Evolutionary conservation across 495 filamentous ascomycete genomes (phyloP).

Genomic region (Aspergillus sparsus): DNA sequence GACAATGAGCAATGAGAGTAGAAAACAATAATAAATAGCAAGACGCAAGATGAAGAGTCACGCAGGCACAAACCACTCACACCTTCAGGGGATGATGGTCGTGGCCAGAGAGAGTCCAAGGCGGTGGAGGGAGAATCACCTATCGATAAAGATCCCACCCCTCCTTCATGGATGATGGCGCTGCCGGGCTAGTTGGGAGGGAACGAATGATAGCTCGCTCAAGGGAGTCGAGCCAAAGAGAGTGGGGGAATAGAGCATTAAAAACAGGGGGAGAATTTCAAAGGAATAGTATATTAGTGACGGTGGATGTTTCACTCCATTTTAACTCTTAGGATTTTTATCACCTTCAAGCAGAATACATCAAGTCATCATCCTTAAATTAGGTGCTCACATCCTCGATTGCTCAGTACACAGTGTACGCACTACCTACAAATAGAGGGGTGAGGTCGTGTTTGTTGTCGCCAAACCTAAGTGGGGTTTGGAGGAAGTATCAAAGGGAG

Average conservation of each 20-base stretch:
- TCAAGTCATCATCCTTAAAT: background rate
- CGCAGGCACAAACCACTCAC: slow-evolving; percentile 35
- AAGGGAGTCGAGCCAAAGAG: too few species aligned
- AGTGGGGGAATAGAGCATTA: too few species aligned
- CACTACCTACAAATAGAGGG: background rate
- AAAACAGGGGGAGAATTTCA: too few species aligned
- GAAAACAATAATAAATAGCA: background rate
- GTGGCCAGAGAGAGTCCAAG: slow-evolving; percentile 4
- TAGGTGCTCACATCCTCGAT: background rate
- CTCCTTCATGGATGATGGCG: slow-evolving; percentile 22
- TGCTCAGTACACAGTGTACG: background rate
- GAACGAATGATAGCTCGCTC: slow-evolving; percentile 6
- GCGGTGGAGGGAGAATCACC: slow-evolving; percentile 20
- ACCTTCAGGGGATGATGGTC: slow-evolving; percentile 9
- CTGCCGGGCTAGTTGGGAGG: slow-evolving; percentile 6
- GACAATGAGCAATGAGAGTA: background rate
- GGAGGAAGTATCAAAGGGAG: slow-evolving; percentile 9
- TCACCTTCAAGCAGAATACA: too few species aligned
- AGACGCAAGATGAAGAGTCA: slow-evolving; percentile 21
- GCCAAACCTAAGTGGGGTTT: slow-evolving; percentile 23
- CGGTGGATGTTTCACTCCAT: too few species aligned
- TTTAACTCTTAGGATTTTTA: too few species aligned
- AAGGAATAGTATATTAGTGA: too few species aligned
- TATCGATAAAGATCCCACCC: slow-evolving; percentile 35
- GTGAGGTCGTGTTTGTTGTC: slow-evolving; percentile 22